Evolutionary conservation across 148 eudicot species (phyloP).

Genomic region (Camellia japonica): DNA sequence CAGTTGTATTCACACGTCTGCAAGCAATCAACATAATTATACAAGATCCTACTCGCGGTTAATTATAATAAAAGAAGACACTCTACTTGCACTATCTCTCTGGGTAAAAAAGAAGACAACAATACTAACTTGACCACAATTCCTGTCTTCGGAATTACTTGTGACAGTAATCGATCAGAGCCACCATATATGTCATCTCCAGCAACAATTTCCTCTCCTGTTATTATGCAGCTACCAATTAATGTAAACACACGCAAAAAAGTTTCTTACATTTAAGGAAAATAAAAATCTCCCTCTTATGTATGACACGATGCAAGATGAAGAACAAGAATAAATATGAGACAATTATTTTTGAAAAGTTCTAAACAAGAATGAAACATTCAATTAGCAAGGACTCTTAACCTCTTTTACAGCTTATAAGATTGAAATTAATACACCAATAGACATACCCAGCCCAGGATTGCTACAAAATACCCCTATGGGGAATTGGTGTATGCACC

Average conservation of each 20-base stretch:
- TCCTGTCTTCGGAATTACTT: conserved; percentile 77
- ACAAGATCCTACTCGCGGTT: background rate
- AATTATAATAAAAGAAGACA: background rate
- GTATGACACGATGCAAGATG: background rate
- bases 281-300: background rate
- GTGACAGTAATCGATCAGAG: conserved; percentile 88
- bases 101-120: conserved; percentile 5
- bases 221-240: background rate
- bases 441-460: background rate
- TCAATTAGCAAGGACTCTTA: background rate
- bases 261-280: background rate
- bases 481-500: background rate
- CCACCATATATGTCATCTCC: conserved; percentile 98
- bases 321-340: background rate
- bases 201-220: conserved; percentile 96
- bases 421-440: background rate
- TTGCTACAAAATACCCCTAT: background rate
- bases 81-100: background rate
- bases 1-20: conserved; percentile 72
- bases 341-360: background rate
- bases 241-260: background rate
- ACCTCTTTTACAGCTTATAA: background rate
- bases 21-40: conserved; percentile 12
- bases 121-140: conserved; percentile 77
- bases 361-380: background rate